Base-by-base conservation (phyloP, 1,284 basidiomycete species). In the Puccinia novopanici region DNA sequence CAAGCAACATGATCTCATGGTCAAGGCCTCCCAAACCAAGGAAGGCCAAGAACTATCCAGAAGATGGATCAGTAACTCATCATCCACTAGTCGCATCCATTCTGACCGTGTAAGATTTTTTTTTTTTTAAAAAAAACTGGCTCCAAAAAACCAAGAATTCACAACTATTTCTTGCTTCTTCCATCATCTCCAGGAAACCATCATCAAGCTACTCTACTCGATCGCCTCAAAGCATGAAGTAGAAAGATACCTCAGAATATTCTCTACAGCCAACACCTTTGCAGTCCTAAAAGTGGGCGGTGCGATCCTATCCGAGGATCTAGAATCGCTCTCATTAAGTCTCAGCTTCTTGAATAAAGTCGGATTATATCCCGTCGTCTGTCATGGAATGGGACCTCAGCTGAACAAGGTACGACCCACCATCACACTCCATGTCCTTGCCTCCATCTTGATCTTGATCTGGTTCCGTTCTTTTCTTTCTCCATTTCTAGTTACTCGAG, bases 171-270 rank as follows among this genome's bases (percentile, higher is more conserved):
- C 70, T 57, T n/a, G 27, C n/a, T 24, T 17, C 19, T 27, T 30
- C 15, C 12, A 34, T 42, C 40, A 40, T 45, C 30, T 45, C 15
- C 37, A 80, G 78, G 79, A 81, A 59, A 81, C 79, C 22, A 81
- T 81, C 59, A 71, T 94, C 76, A 91, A 95, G 74, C 88, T 98
- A 27, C 89, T 98, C 61, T 97, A 97, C 87, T 97, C 94, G 52
- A 92, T 98, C 83, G 95, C 95, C 71, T 93, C 93, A 37, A 94
- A 95, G 85, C 92, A 94, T 83, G 95, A 98, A 87, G 95, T 98
- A 82, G 94, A 96, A 86, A 91, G 95, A 83, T 95, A 98, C 88
- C 91, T 98, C 68, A 91, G 95, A 77, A 97, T 98, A 85, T 98
- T 98, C 86, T 94, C 93, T 17, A 91, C 92, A 37, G 91, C 93